Conservation (phyloP, 1,284 basidiomycete genomes). For the Trichosporon coremiiforme region DNA sequence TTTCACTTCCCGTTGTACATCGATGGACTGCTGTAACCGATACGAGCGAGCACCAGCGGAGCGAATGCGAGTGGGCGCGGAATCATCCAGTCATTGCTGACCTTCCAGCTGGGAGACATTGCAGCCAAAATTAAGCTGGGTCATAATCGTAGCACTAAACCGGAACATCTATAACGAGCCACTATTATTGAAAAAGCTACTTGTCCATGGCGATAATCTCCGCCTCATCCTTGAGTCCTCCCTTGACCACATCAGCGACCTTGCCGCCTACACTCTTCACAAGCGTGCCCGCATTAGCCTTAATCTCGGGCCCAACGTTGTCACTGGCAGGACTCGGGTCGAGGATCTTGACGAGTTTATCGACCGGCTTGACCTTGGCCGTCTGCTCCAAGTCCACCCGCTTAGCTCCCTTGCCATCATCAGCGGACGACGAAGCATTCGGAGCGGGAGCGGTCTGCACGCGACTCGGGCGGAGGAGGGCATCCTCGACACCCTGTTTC, state of each 20-base stretch:
- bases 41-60: background rate
- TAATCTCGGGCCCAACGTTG: conserved; percentile 18
- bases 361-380: background rate
- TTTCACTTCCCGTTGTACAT: background rate
- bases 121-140: too few relatives aligned
- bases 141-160: too few relatives aligned
- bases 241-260: background rate
- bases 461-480: background rate
- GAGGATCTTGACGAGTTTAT: conserved; percentile 24
- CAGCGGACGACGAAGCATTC: background rate
- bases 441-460: background rate
- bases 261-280: background rate
- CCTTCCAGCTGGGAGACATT: too few relatives aligned
- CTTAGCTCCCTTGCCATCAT: background rate
- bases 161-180: too few relatives aligned
- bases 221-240: background rate
- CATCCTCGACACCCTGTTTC: background rate
- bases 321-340: conserved; percentile 12
- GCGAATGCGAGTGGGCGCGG: background rate
- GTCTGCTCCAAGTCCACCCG: background rate
- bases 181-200: background rate
- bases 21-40: background rate
- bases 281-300: conserved; percentile 27
- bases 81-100: too few relatives aligned
- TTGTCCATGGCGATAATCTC: conserved; percentile 7